These are phyloP conservation scores for Thalassiosira livingstoniorum DNA, from an alignment of 352 stramenopile genomes.

Conservation along the genomic window DNA sequence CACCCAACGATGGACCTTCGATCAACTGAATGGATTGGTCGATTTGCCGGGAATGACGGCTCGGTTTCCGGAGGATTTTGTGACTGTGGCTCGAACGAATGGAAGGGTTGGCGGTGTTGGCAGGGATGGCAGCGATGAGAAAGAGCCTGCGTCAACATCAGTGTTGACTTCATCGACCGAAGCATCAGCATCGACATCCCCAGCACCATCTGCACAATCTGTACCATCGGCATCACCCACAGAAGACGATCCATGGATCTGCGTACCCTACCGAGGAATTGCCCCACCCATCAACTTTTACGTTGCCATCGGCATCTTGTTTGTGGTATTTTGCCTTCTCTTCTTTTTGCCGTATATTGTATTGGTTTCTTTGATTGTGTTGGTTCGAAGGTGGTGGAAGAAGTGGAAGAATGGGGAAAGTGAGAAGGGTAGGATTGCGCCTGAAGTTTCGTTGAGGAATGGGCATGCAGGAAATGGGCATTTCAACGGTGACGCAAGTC, in stretches of 20 bases:
- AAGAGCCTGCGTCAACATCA: too few species aligned
- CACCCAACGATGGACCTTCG: slow-evolving; percentile 59
- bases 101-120: neutral
- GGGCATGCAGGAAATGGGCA: too few species aligned
- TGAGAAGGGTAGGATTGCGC: too few species aligned
- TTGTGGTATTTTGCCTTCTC: slow-evolving; percentile 38
- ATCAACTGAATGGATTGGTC: slow-evolving; percentile 55
- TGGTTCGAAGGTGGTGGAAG: slow-evolving; percentile 7
- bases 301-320: slow-evolving; percentile 29
- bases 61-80: slow-evolving; percentile 23
- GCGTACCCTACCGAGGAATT: slow-evolving; percentile 47
- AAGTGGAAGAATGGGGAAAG: neutral
- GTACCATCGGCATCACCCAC: neutral
- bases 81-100: neutral
- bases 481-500: too few species aligned
- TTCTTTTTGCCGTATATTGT: slow-evolving; percentile 44
- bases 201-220: neutral
- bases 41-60: slow-evolving; percentile 43
- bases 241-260: slow-evolving; percentile 37
- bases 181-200: neutral
- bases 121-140: too few species aligned
- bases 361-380: slow-evolving; percentile 9
- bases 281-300: slow-evolving; percentile 20
- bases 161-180: too few species aligned
- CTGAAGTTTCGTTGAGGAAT: too few species aligned